A percentile compares a stretch with the other conserved stretches of the same genome.
These are phyloP conservation scores for Lactarius quietus DNA, from an alignment of 768 basidiomycete genomes.

Conservation along the genomic window DNA sequence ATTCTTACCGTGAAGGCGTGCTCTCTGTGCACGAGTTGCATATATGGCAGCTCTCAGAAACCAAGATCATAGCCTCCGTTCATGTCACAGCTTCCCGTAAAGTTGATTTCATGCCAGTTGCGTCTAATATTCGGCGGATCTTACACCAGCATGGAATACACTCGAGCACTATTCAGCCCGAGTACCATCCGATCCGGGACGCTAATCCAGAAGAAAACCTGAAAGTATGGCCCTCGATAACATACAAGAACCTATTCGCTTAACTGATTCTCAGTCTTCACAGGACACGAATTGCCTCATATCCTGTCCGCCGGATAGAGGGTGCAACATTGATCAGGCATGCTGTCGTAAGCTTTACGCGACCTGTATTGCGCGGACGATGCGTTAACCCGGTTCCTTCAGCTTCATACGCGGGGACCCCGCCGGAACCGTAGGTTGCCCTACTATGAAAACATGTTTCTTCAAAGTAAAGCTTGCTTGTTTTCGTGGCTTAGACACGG, in stretches of 20 bases:
- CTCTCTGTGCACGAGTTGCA: slow-evolving; percentile 90
- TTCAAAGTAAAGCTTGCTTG: neutral
- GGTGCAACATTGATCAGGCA: slow-evolving; percentile 69
- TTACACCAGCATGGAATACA: slow-evolving; percentile 93
- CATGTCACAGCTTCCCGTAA: slow-evolving; percentile 83
- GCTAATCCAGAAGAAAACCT: slow-evolving; percentile 45
- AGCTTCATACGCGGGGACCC: slow-evolving; percentile 16
- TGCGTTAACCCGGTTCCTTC: slow-evolving; percentile 4
- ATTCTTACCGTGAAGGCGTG: slow-evolving; percentile 85
- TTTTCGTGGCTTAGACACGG: neutral
- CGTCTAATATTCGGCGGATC: slow-evolving; percentile 74
- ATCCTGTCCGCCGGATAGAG: slow-evolving; percentile 63
- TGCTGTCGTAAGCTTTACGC: slow-evolving; percentile 68
- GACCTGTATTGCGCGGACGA: neutral
- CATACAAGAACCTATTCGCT: neutral
- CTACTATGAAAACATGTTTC: neutral
- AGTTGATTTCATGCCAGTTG: slow-evolving; percentile 89
- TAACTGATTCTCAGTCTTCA: slow-evolving; percentile 38
- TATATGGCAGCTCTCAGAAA: slow-evolving; percentile 96
- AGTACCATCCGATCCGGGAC: slow-evolving; percentile 50
- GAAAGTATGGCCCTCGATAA: slow-evolving; percentile 37
- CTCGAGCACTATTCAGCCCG: slow-evolving; percentile 92
- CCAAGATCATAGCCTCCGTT: slow-evolving; percentile 91
- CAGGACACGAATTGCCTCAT: slow-evolving; percentile 64
- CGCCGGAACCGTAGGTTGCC: slow-evolving; percentile 6